Percentiles rank a stretch among this genome's conserved stretches.
Conservation (phyloP, 768 basidiomycete species). For the Kwoniella shandongensis region DNA sequence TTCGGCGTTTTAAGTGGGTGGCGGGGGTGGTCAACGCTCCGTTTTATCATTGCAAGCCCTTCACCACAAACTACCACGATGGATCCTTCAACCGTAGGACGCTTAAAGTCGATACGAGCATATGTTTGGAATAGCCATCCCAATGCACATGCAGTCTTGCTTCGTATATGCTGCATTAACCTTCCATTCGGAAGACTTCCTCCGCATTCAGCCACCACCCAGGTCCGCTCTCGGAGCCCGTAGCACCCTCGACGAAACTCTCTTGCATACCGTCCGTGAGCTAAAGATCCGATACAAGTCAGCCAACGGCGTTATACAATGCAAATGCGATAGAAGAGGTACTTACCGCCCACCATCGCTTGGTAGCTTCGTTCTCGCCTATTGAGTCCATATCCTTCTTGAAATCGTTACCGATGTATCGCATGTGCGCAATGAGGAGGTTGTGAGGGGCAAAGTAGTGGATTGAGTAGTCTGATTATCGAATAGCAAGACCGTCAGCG, state of each 20-base stretch:
- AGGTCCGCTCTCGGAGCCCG: slow-evolving; percentile 65
- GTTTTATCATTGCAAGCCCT: too few species aligned
- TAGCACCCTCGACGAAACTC: slow-evolving; percentile 68
- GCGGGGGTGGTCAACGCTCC: too few species aligned
- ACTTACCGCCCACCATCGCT: slow-evolving; percentile 68
- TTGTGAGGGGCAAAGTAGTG: slow-evolving; percentile 61
- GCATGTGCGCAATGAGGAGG: slow-evolving; percentile 76
- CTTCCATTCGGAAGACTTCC: slow-evolving; percentile 72
- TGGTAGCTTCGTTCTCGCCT: slow-evolving; percentile 68
- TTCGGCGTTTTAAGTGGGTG: too few species aligned
- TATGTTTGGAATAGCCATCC: too few species aligned
- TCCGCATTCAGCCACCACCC: slow-evolving; percentile 66
- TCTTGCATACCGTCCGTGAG: slow-evolving; percentile 70
- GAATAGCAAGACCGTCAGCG: background rate
- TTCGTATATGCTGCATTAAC: slow-evolving; percentile 19
- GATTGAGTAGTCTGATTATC: slow-evolving; percentile 68
- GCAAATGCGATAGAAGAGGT: background rate
- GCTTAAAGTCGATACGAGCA: too few species aligned
- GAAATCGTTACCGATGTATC: slow-evolving; percentile 68
- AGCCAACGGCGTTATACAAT: background rate
- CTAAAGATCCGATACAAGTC: background rate
- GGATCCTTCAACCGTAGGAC: too few species aligned
- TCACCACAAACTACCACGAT: too few species aligned
- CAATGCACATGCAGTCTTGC: too few species aligned
- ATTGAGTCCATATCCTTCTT: slow-evolving; percentile 67